Base-by-base conservation (phyloP, 2,329 filamentous ascomycete species). In the Chaetomium sp. region DNA sequence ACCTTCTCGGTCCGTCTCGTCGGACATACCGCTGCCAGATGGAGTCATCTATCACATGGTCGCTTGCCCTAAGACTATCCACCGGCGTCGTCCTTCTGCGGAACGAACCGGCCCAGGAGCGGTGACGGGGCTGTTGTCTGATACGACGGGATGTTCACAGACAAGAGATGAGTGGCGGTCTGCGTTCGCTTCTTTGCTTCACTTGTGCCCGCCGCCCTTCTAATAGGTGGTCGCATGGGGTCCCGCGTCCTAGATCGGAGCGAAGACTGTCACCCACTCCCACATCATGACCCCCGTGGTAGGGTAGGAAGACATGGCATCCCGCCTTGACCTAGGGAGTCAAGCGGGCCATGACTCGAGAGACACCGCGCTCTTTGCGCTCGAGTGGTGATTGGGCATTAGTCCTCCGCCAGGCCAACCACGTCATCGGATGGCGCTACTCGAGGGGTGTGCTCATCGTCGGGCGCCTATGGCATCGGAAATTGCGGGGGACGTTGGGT, bases 401-500 rank as follows among this genome's bases (percentile, higher is more conserved):
- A 33, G 19, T 49, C n/a, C 4, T n/a, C 12, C n/a, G 13, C 21
- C 33, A 54, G 57, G 19, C 65, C 64, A 67, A 60, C 56, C 66
- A 67, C 55, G 25, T 62, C 59, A 38, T 25, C 53, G 54, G 49
- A 68, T 12, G 38, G 21, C 33, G 35, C 64, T 31, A 58, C 47
- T 45, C 64, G 64, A 35, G 55, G 65, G 65, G 68, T 70, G 65
- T 68, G 63, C 58, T 68, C 64, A 69, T 68, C 63, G 64, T 72
- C 66, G 65, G 70, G 69, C 68, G 67, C 65, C 68, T 68, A 69
- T 67, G 67, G 56, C 59, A 53, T 57, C 51, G 56, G 63, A 31
- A 49, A 55, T 25, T 58, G 68, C 56, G 65, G 68, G 68, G 64
- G 64, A 60, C 65, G 69, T 72, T 72, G 70, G 72, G 72, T 72